These are phyloP conservation scores for Helianthus tuberosus DNA, from an alignment of 129 eudicot species.

Conservation along the genomic window DNA sequence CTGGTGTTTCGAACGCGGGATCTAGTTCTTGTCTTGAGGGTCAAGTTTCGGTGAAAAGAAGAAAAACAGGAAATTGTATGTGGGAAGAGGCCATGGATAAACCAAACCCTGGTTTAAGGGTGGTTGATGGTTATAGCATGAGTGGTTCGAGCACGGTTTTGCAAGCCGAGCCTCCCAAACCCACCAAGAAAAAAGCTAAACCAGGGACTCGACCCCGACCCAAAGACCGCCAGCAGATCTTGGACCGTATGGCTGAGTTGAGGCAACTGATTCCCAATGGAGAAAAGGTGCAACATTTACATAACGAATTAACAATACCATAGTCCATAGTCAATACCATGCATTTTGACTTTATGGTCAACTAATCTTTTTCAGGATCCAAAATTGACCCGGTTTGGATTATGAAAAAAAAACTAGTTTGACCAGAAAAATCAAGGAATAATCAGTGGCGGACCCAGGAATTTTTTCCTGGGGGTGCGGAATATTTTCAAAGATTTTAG, in stretches of 20 bases:
- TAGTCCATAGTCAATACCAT: not conserved
- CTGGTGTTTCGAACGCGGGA: conserved; percentile 41
- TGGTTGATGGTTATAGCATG: conserved; percentile 48
- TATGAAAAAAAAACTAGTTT: conserved; percentile 3
- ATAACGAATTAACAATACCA: not conserved
- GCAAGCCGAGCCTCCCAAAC: conserved; percentile 48
- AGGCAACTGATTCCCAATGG: conserved; percentile 88
- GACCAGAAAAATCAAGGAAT: not conserved
- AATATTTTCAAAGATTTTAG: too few species aligned
- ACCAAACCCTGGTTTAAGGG: conserved; percentile 37
- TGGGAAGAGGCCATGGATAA: conserved; percentile 42
- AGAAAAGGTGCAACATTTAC: conserved; percentile 58
- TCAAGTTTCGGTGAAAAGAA: conserved; percentile 53
- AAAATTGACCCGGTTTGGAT: not conserved
- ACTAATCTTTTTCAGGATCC: not conserved
- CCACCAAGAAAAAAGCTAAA: conserved; percentile 72
- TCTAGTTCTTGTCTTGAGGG: conserved; percentile 53
- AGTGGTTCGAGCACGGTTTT: conserved; percentile 42
- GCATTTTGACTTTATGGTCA: conserved; percentile 19
- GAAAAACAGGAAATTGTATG: conserved; percentile 45
- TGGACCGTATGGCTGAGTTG: conserved; percentile 87
- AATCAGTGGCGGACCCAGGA: too few species aligned
- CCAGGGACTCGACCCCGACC: conserved; percentile 86
- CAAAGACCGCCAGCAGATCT: conserved; percentile 86
- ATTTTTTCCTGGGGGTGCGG: too few species aligned